Evolutionary conservation across 2,329 filamentous ascomycete species (phyloP).

Genomic region (Verticillium isaacii): DNA sequence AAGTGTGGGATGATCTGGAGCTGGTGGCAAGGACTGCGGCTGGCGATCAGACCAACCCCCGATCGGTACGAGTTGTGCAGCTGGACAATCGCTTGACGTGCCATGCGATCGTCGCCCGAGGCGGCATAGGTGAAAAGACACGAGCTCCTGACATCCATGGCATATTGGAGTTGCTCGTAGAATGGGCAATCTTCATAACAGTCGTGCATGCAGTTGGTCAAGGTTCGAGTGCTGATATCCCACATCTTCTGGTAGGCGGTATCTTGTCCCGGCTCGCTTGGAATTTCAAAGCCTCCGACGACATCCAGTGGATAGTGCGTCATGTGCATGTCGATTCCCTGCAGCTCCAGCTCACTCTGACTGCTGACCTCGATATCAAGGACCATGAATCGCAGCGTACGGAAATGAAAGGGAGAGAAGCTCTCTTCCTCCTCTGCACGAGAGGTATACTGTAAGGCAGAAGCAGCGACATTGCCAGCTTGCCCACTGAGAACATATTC

Average conservation of each 20-base stretch:
- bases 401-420: slow-evolving; percentile 15
- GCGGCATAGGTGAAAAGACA: slow-evolving; percentile 24
- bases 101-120: slow-evolving; percentile 24
- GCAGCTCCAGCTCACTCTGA: background rate
- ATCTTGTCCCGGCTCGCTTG: slow-evolving; percentile 2
- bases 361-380: slow-evolving; percentile 5
- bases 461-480: background rate
- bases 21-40: slow-evolving; percentile 28
- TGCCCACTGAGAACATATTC: background rate
- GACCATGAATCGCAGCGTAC: slow-evolving; percentile 9
- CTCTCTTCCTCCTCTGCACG: background rate
- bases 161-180: slow-evolving; percentile 28
- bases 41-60: slow-evolving; percentile 25
- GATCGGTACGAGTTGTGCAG: slow-evolving; percentile 16
- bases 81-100: slow-evolving; percentile 23
- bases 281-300: background rate
- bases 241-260: slow-evolving; percentile 10
- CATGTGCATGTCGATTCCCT: background rate
- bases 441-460: background rate
- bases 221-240: slow-evolving; percentile 16
- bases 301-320: no score
- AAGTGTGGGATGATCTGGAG: slow-evolving; percentile 31
- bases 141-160: slow-evolving; percentile 18
- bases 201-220: slow-evolving; percentile 22
- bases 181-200: slow-evolving; percentile 28